These are phyloP conservation scores for Penicillium diatomitis DNA, from an alignment of 495 filamentous ascomycete species.

Conservation along the genomic window DNA sequence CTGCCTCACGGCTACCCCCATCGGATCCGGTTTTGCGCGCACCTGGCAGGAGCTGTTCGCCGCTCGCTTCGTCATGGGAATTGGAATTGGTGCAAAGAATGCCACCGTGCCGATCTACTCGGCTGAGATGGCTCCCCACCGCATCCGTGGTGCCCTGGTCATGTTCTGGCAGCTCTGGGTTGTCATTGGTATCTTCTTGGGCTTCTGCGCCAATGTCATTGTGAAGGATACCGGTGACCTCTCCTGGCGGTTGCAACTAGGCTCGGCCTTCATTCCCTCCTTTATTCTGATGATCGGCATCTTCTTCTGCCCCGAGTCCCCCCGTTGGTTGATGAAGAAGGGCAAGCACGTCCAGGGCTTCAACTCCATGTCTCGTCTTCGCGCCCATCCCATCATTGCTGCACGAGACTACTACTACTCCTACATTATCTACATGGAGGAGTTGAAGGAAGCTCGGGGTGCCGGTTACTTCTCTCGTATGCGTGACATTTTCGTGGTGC, in stretches of 20 bases:
- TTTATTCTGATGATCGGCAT: conserved; percentile 51
- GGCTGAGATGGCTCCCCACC: conserved; percentile 52
- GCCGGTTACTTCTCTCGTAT: conserved; percentile 47
- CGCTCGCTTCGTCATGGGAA: conserved; percentile 47
- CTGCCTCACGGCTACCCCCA: conserved; percentile 39
- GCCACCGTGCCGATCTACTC: conserved; percentile 57
- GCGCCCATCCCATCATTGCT: conserved; percentile 36
- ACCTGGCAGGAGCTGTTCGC: conserved; percentile 48
- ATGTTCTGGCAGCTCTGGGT: conserved; percentile 57
- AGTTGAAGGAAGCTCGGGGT: conserved; percentile 31
- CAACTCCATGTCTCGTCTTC: conserved; percentile 45
- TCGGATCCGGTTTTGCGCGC: conserved; percentile 42
- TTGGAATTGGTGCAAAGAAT: conserved; percentile 55
- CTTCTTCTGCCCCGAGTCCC: conserved; percentile 58
- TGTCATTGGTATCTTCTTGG: conserved; percentile 48
- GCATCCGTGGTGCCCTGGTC: conserved; percentile 53
- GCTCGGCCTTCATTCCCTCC: conserved; percentile 59
- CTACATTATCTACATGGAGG: conserved; percentile 48
- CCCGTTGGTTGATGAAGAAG: conserved; percentile 59
- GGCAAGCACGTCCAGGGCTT: conserved; percentile 41
- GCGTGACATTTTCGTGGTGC: conserved; percentile 52
- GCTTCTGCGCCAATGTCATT: conserved; percentile 51
- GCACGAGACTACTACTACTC: conserved; percentile 31
- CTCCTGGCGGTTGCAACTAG: conserved; percentile 58
- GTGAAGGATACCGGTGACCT: conserved; percentile 46